Base-by-base conservation (phyloP, 2,329 filamentous ascomycete species). In the Fusarium cyanostomum region DNA sequence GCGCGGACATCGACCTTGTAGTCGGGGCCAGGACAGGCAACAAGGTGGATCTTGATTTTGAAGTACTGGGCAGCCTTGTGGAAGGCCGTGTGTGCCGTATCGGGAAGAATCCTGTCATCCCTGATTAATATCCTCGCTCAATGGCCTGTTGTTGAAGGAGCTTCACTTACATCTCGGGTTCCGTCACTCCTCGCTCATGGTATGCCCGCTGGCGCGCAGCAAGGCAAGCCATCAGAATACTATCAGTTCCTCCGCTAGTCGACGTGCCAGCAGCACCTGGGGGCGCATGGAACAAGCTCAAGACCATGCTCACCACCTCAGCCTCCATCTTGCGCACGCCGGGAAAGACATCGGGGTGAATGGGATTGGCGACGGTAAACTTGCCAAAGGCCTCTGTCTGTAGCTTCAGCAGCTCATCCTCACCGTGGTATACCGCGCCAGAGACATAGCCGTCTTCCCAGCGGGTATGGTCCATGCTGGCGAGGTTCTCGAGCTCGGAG, bases 321-420 rank as follows among this genome's bases (percentile, higher is more conserved):
- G 95, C 94, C 81, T 99, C 95, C 95, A 99, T 99, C 86, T 99
- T 99, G 71, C 95, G 85, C 49, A 99, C 94, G 26, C 94, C 95
- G 13, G 95, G 95, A 79, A 99, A 99, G 38, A 99, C 94, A 79
- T 99, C 95, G 7, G 95, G 95, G 76, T 99, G 95, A 68, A 99
- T 95, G 4, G 95, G 95, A 77, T 99, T 99, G 34, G 93, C 86
- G 27, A 99, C 95, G 46, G 93, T 94, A 76, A 99, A 99, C 77
- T 91, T 91, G 66, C 91, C 91, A 82, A 94, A 98, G 0, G 95
- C 94, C 75, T 97, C 92, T 7, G 92, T 91, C 80, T 99, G 95
- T 34, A 99, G 81, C 72, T 90, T 86, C 59, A 95, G 79, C 68
- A 99, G 80, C 39, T 90, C 89, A 34, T 91, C 86, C 50, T 95